A percentile compares a stretch with the other conserved stretches of the same genome.
Evolutionary conservation across 2,329 filamentous ascomycete genomes (phyloP).

Genomic region (Colletotrichum agaves): DNA sequence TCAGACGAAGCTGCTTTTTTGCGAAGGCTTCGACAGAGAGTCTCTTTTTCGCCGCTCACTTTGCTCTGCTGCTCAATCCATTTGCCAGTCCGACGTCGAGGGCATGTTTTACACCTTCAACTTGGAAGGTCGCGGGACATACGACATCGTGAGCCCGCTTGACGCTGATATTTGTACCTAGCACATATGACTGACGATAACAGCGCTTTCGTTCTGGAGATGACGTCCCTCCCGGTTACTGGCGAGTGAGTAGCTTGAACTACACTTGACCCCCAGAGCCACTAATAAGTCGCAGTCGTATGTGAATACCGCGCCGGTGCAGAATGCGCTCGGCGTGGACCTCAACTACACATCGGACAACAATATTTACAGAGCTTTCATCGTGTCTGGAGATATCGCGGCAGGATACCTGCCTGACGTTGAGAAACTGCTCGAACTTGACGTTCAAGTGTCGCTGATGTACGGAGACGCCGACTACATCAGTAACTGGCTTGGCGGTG

Average conservation of each 20-base stretch:
- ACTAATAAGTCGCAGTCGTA: neutral
- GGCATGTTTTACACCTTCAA: conserved; percentile 55
- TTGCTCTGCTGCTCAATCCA: conserved; percentile 5
- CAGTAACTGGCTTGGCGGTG: conserved; percentile 63
- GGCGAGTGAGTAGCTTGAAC: conserved; percentile 1
- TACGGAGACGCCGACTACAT: conserved; percentile 68
- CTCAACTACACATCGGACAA: conserved; percentile 59
- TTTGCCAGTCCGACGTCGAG: conserved; percentile 53
- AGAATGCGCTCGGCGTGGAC: conserved; percentile 70
- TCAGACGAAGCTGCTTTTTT: conserved; percentile 19
- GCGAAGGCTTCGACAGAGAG: conserved; percentile 8
- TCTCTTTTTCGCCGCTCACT: neutral
- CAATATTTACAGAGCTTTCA: conserved; percentile 7
- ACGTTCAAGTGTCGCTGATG: conserved; percentile 64
- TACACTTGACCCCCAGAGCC: too few relatives aligned
- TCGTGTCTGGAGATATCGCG: conserved; percentile 17
- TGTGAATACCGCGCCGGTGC: conserved; percentile 50
- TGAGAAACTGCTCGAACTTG: conserved; percentile 58
- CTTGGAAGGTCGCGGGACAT: neutral
- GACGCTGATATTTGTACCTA: fast-evolving
- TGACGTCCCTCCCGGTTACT: conserved; percentile 12
- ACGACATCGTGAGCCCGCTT: neutral
- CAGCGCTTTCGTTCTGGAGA: conserved; percentile 14
- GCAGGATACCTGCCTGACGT: conserved; percentile 23
- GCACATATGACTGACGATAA: fast-evolving